Evolutionary conservation across 2,329 filamentous ascomycete species (phyloP).

Genomic region (Neoarthrinium moseri): DNA sequence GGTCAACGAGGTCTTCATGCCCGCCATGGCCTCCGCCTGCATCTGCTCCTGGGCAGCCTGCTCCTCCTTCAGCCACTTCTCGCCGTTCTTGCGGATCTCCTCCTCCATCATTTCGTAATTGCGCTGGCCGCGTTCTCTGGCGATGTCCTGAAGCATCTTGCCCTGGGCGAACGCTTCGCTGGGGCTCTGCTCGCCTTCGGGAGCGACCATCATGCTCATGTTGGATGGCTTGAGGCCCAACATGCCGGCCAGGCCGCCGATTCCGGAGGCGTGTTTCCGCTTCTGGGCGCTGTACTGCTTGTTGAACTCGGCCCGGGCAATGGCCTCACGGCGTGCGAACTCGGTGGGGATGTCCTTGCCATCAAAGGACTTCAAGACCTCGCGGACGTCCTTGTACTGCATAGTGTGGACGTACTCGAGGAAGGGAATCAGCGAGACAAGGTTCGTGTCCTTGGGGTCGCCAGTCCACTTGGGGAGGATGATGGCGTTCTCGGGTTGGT

Average conservation of each 20-base stretch:
- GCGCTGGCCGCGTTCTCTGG: constrained; percentile 85
- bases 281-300: constrained; percentile 71
- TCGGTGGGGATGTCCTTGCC: constrained; percentile 87
- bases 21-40: constrained; percentile 87
- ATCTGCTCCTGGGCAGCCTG: constrained; percentile 83
- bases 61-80: constrained; percentile 95
- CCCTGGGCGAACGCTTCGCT: constrained; percentile 81
- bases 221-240: constrained; percentile 75
- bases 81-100: constrained; percentile 89
- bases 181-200: constrained; percentile 68
- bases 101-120: constrained; percentile 88
- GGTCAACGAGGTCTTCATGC: constrained; percentile 79
- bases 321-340: constrained; percentile 84
- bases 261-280: constrained; percentile 59
- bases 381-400: constrained; percentile 83
- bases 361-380: constrained; percentile 83
- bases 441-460: constrained; percentile 76
- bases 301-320: constrained; percentile 81
- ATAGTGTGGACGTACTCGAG: constrained; percentile 96
- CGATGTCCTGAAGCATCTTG: constrained; percentile 96
- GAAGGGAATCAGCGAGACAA: constrained; percentile 90
- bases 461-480: constrained; percentile 89
- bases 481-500: constrained; percentile 96
- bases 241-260: constrained; percentile 68
- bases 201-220: constrained; percentile 58